These are phyloP conservation scores for Colletotrichum echinochloae DNA, from an alignment of 2,329 filamentous ascomycete genomes.

Conservation along the genomic window DNA sequence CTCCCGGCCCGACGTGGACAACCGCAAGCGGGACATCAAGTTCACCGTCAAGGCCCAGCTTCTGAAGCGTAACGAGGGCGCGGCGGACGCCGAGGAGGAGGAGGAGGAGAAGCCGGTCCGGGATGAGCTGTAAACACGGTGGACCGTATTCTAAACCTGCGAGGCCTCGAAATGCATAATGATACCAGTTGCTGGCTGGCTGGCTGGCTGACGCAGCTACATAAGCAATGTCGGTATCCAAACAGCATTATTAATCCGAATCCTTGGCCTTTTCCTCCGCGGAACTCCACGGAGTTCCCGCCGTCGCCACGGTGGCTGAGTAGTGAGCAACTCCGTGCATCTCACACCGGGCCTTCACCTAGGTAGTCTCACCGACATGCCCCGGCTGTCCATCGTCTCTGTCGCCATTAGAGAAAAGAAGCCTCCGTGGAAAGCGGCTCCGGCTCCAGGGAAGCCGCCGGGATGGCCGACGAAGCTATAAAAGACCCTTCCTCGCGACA, in stretches of 20 bases:
- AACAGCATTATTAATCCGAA: constrained; percentile 20
- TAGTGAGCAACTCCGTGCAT: neutral
- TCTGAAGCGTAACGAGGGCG: constrained; percentile 41
- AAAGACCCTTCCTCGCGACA: neutral
- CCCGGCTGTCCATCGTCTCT: too few species aligned
- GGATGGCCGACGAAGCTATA: neutral
- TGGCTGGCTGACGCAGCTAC: neutral
- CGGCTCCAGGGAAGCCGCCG: neutral
- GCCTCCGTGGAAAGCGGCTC: neutral
- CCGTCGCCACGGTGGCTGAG: constrained; percentile 20
- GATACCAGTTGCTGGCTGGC: neutral
- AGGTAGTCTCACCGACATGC: too few species aligned
- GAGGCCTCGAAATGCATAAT: neutral
- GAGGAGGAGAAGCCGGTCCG: constrained; percentile 7
- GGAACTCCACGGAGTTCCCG: constrained; percentile 26
- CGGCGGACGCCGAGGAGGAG: neutral
- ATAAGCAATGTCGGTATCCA: too few species aligned
- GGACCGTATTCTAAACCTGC: neutral
- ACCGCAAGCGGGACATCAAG: constrained; percentile 45
- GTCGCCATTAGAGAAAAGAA: too few species aligned
- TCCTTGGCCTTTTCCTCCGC: constrained; percentile 20
- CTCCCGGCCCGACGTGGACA: constrained; percentile 45
- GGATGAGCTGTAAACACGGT: constrained; percentile 26
- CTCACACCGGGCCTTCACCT: constrained; percentile 5
- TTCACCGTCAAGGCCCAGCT: constrained; percentile 50